Evolutionary conservation across 1,139 yeast genomes (phyloP), one percentile per base, ranked within the genome.

Genomic region (Lodderomyces beijingensis): DNA sequence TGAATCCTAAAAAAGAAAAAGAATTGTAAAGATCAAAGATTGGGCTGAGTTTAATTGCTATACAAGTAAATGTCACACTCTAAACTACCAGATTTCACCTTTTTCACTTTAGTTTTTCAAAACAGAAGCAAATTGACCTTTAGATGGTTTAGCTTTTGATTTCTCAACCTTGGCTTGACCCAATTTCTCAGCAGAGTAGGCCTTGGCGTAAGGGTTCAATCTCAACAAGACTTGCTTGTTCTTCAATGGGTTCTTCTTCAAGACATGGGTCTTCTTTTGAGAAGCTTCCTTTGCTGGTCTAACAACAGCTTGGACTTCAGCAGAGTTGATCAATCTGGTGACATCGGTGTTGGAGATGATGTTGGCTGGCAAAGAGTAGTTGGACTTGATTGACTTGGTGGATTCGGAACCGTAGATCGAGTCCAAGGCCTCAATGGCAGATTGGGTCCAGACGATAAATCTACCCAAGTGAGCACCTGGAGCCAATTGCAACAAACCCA

Each of bases 401-500:
- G 89, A 67, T 64, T 83, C 94, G 51, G 96, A 79, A 67, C 95
- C 95, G 93, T 93, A 91, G 77, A 93, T 85, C 53, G 91, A 76
- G 78, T 91, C 99, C 65, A 91, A 82, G 61, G 91, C 82, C 66
- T 89, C 85, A 70, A 91, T 87, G 64, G 99, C 99, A 67, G 88
- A 76, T 77, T 88, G 95, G 63, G 98, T 89, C 98, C 98, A 91
- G 87, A 91, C 86, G 65, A 93, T 84, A 65, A 91, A 91, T 81
- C 98, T 89, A 77, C 98, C 98, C 62, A 91, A 79, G 81, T 91
- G 98, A 65, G 97, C 95, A 84, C 99, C 99, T 71, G 99, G 99
- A 57, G 99, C 99, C 65, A 91, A 85, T 79, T 91, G 97, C 70
- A 93, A 85, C 63, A 93, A 79, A 76, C 93, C 93, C 65, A 91